Evolutionary conservation across 495 filamentous ascomycete genomes (phyloP).

Genomic region (Pyrenula massariospora): DNA sequence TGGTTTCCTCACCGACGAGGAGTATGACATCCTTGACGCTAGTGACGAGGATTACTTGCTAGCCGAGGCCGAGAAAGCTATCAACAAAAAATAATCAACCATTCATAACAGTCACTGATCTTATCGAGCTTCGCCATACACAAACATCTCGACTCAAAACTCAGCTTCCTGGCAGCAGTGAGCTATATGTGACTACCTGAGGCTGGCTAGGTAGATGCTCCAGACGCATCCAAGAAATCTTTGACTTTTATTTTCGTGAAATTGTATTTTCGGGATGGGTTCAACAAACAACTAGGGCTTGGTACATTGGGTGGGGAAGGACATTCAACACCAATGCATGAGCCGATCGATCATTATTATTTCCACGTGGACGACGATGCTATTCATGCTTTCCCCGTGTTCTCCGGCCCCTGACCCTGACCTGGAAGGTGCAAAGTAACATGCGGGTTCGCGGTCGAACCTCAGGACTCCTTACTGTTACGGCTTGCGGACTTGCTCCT

Average conservation of each 20-base stretch:
- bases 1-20: slow-evolving; percentile 88
- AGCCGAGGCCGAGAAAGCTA: slow-evolving; percentile 1
- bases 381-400: too few species aligned
- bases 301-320: too few species aligned
- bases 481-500: too few species aligned
- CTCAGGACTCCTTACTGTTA: too few species aligned
- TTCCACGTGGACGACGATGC: too few species aligned
- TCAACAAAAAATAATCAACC: not conserved
- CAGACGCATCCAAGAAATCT: too few species aligned
- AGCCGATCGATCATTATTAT: not conserved
- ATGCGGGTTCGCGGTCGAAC: too few species aligned
- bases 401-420: too few species aligned
- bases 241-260: too few species aligned
- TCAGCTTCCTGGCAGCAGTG: not conserved
- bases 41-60: slow-evolving; percentile 77
- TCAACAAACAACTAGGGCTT: too few species aligned
- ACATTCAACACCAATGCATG: not conserved
- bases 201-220: not conserved
- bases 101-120: not conserved
- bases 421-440: too few species aligned
- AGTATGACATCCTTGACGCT: slow-evolving; percentile 93
- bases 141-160: not conserved
- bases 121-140: not conserved
- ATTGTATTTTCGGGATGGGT: too few species aligned
- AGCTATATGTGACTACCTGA: not conserved